A percentile compares a stretch with the other conserved stretches of the same genome.
These are phyloP conservation scores for Arthromyces matolae DNA, from an alignment of 768 basidiomycete genomes.

Conservation along the genomic window DNA sequence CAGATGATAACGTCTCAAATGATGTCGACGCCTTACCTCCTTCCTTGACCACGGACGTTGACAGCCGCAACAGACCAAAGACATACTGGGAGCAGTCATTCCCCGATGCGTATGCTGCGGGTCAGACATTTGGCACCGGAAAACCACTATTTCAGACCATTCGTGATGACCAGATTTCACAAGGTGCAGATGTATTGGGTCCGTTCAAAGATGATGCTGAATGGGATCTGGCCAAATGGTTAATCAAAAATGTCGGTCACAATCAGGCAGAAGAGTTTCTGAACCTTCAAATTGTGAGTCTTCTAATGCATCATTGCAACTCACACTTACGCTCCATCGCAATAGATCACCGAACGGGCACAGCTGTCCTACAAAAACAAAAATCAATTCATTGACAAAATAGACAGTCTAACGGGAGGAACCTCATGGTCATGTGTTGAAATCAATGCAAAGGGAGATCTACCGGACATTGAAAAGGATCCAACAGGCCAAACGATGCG, in stretches of 20 bases:
- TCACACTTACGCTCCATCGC: background rate
- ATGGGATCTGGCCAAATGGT: slow-evolving; percentile 26
- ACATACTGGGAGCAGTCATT: no score
- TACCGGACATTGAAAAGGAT: slow-evolving; percentile 6
- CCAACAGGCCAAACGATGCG: slow-evolving; percentile 1
- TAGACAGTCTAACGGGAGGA: slow-evolving; percentile 17
- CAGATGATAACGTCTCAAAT: no score
- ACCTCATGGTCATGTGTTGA: slow-evolving; percentile 14
- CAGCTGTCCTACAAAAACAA: slow-evolving; percentile 8
- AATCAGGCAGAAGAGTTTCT: slow-evolving; percentile 27
- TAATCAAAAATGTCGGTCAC: slow-evolving; percentile 26
- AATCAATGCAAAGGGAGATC: slow-evolving; percentile 9
- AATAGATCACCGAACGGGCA: slow-evolving; percentile 3
- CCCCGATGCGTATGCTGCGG: no score
- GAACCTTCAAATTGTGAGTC: slow-evolving; percentile 23
- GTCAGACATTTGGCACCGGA: no score
- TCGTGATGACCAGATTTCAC: no score
- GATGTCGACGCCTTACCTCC: no score
- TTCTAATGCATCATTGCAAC: background rate
- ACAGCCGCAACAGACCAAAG: no score
- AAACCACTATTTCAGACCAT: no score
- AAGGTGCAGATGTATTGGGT: no score
- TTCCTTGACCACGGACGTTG: no score
- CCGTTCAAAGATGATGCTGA: slow-evolving; percentile 3
- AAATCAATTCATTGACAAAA: slow-evolving; percentile 10